Evolutionary conservation across 495 filamentous ascomycete species (phyloP).

Genomic region (Podospora conica): DNA sequence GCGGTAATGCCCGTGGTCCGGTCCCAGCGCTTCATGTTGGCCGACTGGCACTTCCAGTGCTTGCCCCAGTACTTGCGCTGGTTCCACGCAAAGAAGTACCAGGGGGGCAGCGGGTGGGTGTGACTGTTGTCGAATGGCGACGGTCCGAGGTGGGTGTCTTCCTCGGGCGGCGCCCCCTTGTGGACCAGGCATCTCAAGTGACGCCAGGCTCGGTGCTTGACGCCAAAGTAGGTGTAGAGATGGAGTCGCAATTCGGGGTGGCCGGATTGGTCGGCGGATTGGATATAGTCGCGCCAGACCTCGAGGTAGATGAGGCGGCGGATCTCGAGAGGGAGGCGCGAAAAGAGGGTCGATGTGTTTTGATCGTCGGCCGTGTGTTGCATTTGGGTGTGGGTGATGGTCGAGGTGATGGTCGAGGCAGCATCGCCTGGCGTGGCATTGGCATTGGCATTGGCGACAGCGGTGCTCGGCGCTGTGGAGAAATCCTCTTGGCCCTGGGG

Average conservation of each 20-base stretch:
- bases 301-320: slow-evolving; percentile 20
- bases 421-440: no score
- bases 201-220: not conserved
- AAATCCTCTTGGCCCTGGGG: not conserved
- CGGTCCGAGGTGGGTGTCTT: slow-evolving; percentile 9
- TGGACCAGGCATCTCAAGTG: slow-evolving; percentile 15
- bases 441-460: not conserved
- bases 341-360: slow-evolving; percentile 13
- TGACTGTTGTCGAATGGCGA: slow-evolving; percentile 4
- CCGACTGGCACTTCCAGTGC: slow-evolving; percentile 23
- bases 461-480: not conserved
- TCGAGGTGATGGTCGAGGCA: not conserved
- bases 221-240: slow-evolving; percentile 18
- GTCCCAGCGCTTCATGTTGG: slow-evolving; percentile 15
- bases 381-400: slow-evolving; percentile 11
- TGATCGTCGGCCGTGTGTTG: slow-evolving; percentile 9
- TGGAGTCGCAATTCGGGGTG: slow-evolving; percentile 19
- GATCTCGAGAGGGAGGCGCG: slow-evolving; percentile 22
- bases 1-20: not conserved
- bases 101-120: slow-evolving; percentile 4
- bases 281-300: slow-evolving; percentile 18
- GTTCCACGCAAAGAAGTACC: slow-evolving; percentile 16
- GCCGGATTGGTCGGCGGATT: not conserved
- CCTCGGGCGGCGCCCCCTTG: not conserved
- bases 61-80: slow-evolving; percentile 19